phyloP scores from a whole-genome alignment of 352 stramenopile species.

The Thraustotheca clavata region DNA sequence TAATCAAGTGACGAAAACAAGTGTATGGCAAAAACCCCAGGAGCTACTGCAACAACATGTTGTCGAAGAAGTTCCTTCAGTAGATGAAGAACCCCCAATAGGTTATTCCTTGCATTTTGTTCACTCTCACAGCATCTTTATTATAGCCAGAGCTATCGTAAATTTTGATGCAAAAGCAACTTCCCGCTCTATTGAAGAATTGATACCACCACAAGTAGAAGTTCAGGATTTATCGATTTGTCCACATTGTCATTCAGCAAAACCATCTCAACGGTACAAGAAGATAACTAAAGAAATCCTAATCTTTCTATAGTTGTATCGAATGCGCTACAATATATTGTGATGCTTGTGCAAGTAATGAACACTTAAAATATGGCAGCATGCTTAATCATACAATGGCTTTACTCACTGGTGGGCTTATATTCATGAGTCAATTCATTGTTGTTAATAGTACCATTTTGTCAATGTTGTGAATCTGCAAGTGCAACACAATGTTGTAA shows the following conservation, averaged over 20 bases:
- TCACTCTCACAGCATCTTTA: too few species aligned
- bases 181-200: neutral
- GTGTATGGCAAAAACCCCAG: conserved; percentile 11
- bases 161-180: neutral
- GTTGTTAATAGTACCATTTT: conserved; percentile 8
- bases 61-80: neutral
- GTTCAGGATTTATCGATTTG: neutral
- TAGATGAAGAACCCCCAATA: neutral
- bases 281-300: neutral
- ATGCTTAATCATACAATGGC: conserved; percentile 20
- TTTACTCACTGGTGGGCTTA: conserved; percentile 2
- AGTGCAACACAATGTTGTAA: conserved; percentile 18
- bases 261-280: conserved; percentile 10
- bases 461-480: conserved; percentile 14
- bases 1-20: conserved; percentile 1
- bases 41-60: neutral
- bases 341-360: conserved; percentile 4
- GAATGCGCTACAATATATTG: conserved; percentile 18
- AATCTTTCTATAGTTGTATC: conserved; percentile 3
- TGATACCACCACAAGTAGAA: conserved; percentile 10
- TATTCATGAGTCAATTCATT: neutral
- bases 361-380: conserved; percentile 7
- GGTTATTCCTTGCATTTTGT: too few species aligned
- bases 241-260: conserved; percentile 4
- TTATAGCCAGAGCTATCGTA: neutral